phyloP scores from a whole-genome alignment of 257 asterid species.

The Solanum chiquidenum region DNA sequence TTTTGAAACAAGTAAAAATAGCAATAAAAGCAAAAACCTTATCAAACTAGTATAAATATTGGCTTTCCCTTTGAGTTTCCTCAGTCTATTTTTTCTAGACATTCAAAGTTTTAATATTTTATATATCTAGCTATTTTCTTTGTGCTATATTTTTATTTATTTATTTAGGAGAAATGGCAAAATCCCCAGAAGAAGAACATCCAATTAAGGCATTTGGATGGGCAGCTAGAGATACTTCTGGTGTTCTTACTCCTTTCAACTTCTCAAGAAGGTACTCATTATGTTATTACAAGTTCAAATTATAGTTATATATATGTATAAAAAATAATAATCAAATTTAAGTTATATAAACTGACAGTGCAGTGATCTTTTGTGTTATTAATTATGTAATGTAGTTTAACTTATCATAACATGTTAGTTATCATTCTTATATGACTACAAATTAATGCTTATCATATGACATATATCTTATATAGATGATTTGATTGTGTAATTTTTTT shows the following conservation, averaged over 20 bases:
- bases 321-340: not conserved
- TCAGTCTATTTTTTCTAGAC: not conserved
- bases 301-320: not conserved
- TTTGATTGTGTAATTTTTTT: not conserved
- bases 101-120: not conserved
- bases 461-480: not conserved
- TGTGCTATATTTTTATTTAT: not conserved
- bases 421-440: not conserved
- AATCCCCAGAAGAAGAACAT: not conserved
- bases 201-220: not conserved
- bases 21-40: not conserved
- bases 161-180: not conserved
- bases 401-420: not conserved
- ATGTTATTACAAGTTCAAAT: not conserved
- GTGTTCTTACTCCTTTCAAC: slow-evolving; percentile 17
- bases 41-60: not conserved
- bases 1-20: not conserved
- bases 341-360: not conserved
- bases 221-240: slow-evolving; percentile 17
- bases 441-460: not conserved
- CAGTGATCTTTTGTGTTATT: accelerated
- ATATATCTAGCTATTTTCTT: not conserved
- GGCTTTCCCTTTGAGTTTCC: not conserved
- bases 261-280: slow-evolving; percentile 14
- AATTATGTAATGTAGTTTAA: not conserved